Base-by-base conservation (phyloP, 2,329 filamentous ascomycete genomes). In the Penicillium sp. region DNA sequence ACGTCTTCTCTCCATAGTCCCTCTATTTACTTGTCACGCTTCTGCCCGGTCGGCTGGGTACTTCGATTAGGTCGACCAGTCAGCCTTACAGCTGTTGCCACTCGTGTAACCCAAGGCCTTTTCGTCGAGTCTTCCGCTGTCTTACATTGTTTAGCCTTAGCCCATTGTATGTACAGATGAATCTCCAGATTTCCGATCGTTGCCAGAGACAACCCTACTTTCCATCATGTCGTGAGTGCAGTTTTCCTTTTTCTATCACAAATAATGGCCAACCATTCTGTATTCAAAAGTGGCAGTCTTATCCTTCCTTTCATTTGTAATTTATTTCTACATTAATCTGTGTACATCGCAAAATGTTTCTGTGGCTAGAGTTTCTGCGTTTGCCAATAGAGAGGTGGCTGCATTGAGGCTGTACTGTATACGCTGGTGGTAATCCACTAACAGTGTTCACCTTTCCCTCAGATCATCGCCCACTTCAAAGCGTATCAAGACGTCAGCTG, bases 391-490 rank as follows among this genome's bases (percentile, higher is more conserved):
- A 43, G 40, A 43, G 40, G 20, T 18, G 9, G 18, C 18, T 9
- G 40, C 18, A 43, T 23, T 43, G 14, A 21, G 18, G 40, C 40
- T 43, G 18, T 23, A n/a, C n/a, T n/a, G n/a, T n/a, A n/a, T n/a
- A 43, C 18, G 20, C 40, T 43, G 35, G 35, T 43, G 18, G 35
- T 43, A 18, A 23, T 18, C 40, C 40, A 43, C 40, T 43, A 58
- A 58, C 35, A 47, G 23, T 33, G n/a, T 42, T 48, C 21, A 28
- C 21, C 24, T 18, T 11, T 48, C 12, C 26, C 43, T 57, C 55
- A 76, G 74, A 63, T 73, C 73, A 48, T 67, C 73, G 64, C 71
- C 73, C 59, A 73, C 65, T 62, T 70, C 72, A 55, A 75, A 76
- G 59, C 70, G 73, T 47, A 68, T 74, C 64, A 76, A 76, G 60